phyloP scores from a whole-genome alignment of 2,329 filamentous ascomycete species.

The Fusarium protoensiforme region DNA sequence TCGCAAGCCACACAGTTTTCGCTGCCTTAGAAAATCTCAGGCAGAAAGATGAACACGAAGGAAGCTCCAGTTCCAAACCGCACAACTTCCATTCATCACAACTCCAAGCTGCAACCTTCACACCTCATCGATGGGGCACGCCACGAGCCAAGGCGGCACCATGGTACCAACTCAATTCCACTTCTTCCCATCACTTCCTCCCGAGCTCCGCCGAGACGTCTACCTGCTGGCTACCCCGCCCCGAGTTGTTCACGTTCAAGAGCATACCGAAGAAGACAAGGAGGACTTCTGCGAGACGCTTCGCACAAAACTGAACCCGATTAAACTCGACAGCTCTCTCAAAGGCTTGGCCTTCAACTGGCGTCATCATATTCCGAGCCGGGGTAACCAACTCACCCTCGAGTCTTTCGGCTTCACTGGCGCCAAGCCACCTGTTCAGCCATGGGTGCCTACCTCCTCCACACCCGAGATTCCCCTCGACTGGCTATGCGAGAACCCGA shows the following conservation, averaged over 20 bases:
- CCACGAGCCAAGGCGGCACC: not conserved
- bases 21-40: not conserved
- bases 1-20: not conserved
- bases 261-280: not conserved
- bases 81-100: not conserved
- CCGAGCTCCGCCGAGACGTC: not conserved
- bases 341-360: not conserved
- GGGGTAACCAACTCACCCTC: fast-evolving
- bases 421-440: not conserved
- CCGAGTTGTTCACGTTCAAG: not conserved
- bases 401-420: not conserved
- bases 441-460: not conserved
- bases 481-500: not conserved
- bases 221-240: not conserved
- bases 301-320: not conserved
- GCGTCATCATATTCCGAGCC: fast-evolving
- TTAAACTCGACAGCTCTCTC: not conserved
- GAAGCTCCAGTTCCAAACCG: not conserved
- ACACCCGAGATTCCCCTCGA: not conserved
- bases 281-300: not conserved
- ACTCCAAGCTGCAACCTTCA: not conserved
- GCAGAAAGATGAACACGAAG: not conserved
- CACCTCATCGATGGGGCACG: not conserved
- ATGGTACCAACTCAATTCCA: not conserved
- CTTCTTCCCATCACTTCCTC: not conserved